A percentile compares a stretch with the other conserved stretches of the same genome.
Evolutionary conservation across 2,329 filamentous ascomycete genomes (phyloP).

Genomic region (Verticillium zaregamsianum): DNA sequence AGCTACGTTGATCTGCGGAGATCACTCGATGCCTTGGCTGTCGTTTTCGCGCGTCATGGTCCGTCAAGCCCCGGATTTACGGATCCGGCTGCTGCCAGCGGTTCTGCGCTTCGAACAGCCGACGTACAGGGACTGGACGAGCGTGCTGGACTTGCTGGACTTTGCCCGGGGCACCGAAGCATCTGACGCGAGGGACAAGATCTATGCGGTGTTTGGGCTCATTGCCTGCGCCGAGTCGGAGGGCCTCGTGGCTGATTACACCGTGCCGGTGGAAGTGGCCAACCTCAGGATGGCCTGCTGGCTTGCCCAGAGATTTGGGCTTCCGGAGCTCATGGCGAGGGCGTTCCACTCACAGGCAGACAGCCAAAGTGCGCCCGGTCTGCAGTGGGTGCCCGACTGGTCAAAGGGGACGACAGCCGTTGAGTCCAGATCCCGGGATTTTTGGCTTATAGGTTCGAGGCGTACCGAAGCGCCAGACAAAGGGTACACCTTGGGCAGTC

Average conservation of each 20-base stretch:
- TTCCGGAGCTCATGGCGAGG: not conserved
- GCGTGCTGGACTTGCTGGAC: slow-evolving; percentile 1
- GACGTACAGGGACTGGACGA: not conserved
- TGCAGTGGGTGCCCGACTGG: not conserved
- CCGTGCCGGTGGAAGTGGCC: not conserved
- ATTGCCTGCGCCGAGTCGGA: slow-evolving; percentile 13
- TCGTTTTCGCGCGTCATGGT: not conserved
- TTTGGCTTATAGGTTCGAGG: too few species aligned
- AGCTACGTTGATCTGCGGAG: slow-evolving; percentile 22
- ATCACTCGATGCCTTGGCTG: not conserved
- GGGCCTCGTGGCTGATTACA: slow-evolving; percentile 15
- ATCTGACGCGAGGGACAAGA: slow-evolving; percentile 19
- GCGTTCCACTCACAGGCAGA: not conserved
- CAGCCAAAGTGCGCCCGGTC: not conserved
- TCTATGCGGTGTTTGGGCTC: slow-evolving; percentile 19
- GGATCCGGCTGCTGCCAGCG: not conserved
- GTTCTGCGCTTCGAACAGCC: not conserved
- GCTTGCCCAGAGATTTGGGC: not conserved
- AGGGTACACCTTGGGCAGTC: not conserved
- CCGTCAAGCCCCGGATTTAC: not conserved
- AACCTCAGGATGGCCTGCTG: slow-evolving; percentile 1
- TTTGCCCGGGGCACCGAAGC: slow-evolving; percentile 1
- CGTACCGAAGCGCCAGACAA: too few species aligned
- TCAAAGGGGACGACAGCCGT: not conserved
- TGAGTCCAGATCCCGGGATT: not conserved